Conservation (phyloP, 2,329 filamentous ascomycete genomes). For the Beauveria asiatica region DNA sequence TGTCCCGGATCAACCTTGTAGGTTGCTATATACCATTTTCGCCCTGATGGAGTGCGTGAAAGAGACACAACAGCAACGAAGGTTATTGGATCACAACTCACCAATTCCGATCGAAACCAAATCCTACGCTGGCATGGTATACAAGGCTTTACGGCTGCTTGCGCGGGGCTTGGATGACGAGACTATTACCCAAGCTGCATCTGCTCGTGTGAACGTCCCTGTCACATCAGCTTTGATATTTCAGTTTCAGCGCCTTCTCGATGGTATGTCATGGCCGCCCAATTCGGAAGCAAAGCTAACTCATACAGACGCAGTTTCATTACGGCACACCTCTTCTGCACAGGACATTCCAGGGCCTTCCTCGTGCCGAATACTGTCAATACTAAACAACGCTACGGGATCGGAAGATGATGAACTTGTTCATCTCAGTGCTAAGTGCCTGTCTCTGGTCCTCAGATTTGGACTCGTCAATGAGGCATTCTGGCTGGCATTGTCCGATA, state of each 20-base stretch:
- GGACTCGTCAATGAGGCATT: slow-evolving; percentile 21
- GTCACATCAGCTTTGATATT: background rate
- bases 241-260: slow-evolving; percentile 2
- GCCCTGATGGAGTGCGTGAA: slow-evolving; percentile 56
- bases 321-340: background rate
- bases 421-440: slow-evolving; percentile 19
- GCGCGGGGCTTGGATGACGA: background rate
- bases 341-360: slow-evolving; percentile 18
- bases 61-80: slow-evolving; percentile 15
- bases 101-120: background rate
- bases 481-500: slow-evolving; percentile 19
- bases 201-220: background rate
- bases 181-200: background rate
- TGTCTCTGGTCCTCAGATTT: slow-evolving; percentile 22
- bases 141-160: background rate
- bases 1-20: slow-evolving; percentile 59
- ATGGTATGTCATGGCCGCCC: background rate
- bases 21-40: slow-evolving; percentile 63
- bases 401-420: slow-evolving; percentile 18
- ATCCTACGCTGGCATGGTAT: background rate
- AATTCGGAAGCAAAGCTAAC: background rate
- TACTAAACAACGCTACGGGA: slow-evolving; percentile 19
- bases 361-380: slow-evolving; percentile 13
- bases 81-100: background rate
- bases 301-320: background rate